Evolutionary conservation across 495 filamentous ascomycete species (phyloP).

Genomic region (Hypoxylon rickii): DNA sequence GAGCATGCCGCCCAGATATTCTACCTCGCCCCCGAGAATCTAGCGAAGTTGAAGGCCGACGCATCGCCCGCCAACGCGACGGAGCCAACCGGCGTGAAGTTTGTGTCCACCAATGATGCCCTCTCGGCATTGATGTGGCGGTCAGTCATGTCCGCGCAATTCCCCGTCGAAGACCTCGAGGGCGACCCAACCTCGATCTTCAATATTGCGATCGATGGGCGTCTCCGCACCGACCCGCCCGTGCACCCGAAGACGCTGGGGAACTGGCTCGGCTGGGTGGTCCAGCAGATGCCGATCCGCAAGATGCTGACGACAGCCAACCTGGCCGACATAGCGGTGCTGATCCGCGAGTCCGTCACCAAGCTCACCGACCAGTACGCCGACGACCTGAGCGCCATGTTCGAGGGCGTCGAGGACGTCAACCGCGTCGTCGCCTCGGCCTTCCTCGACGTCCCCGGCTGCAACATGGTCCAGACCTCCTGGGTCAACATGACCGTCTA

Average conservation of each 20-base stretch:
- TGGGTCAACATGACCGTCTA: conserved; percentile 43
- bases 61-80: conserved; percentile 40
- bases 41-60: conserved; percentile 40
- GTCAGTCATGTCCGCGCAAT: conserved; percentile 44
- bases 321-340: conserved; percentile 37
- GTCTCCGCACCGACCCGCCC: conserved; percentile 37
- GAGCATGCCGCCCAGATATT: conserved; percentile 41
- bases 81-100: conserved; percentile 30
- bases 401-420: conserved; percentile 28
- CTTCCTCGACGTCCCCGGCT: conserved; percentile 43
- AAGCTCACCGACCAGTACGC: conserved; percentile 34
- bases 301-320: conserved; percentile 38
- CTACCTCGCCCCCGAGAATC: conserved; percentile 39
- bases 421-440: conserved; percentile 39
- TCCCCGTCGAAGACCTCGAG: conserved; percentile 35
- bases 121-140: conserved; percentile 48
- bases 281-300: conserved; percentile 34
- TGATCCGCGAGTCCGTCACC: conserved; percentile 26
- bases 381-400: conserved; percentile 34
- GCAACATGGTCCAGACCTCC: conserved; percentile 40
- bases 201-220: conserved; percentile 43
- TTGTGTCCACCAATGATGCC: conserved; percentile 49
- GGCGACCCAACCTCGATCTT: conserved; percentile 40
- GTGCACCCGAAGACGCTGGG: conserved; percentile 41
- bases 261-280: conserved; percentile 42